Evolutionary conservation across 78 protist genomes (phyloP), one percentile per base, ranked within the genome.

Genomic region (Dictyostelium intermedium): DNA sequence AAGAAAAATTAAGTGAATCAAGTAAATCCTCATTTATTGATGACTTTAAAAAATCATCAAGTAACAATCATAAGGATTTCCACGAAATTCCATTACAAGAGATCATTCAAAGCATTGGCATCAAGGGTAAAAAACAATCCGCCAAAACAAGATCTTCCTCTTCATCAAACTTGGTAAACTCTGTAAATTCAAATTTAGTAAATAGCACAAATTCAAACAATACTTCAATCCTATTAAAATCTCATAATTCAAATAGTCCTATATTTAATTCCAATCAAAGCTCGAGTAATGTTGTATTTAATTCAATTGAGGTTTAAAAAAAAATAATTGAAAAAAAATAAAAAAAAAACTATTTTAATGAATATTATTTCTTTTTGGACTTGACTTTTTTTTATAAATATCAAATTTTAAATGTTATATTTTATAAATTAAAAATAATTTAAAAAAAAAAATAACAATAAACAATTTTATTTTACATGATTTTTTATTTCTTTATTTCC

Each of bases 1-100:
- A 66, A 66, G 74, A 66, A 66, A 66, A 6, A 66, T 66, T 66
- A 66, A 66, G 74, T 66, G 74, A 66, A 2, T 30, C 80, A 14
- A 56, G 66, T 56, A 73, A 73, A 73, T 73, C 63, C 45, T 47
- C 61, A 80, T 80, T 47, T 16, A n/a, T 41, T 80, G 50, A 80
- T 9, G 84, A 80, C 23, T 87, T 87, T 82, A 37, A 61, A 23
- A 66, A 76, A 32, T 50, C 73, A 14, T 87, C 93, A 18, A 11
- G 41, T 16, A 63, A 35, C 11, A 87, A 87, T 35, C 84, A 87
- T 41, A 53, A 78, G 53, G 47, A 35, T 9, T 83, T 87, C 41
- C 93, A 79, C 30, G 93, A 87, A 23, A 78, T 87, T 14, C 93
- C 93, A 34, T n/a, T 87, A 2, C 84, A 87, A 79, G 83, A 87